Evolutionary conservation across 495 filamentous ascomycete species (phyloP), one percentile per base, ranked within the genome.

Genomic region (Penicillium turbatum): DNA sequence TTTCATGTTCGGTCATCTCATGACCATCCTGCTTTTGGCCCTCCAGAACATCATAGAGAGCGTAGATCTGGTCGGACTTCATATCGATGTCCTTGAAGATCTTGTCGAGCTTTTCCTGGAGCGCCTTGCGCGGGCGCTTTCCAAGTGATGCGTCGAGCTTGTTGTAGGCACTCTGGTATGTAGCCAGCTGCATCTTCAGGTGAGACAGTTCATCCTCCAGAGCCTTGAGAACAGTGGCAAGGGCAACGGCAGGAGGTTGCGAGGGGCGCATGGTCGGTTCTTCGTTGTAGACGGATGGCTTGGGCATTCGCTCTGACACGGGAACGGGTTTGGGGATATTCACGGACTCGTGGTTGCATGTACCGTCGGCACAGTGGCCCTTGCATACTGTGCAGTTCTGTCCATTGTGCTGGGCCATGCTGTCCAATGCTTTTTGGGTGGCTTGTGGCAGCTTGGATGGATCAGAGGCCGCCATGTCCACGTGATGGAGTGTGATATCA

Each of bases 61-160:
- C 79, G 65, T 97, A 97, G 37, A 97, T 85, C 64, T 95, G 88
- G 52, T 91, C 88, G n/a, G 84, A 82, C 67, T 92, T 92, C 54
- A 77, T 74, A 63, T 93, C 88, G 37, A 92, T 83, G 48, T 81
- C 79, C 44, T 74, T 74, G 32, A 86, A 65, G 24, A 92, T 55
- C 51, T 75, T 74, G 58, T 85, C 80, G 35, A 95, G 86, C 57
- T 85, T 82, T 24, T 66, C 74, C 52, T 82, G 74, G 30, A 92
- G 56, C 9, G 76, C 70, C 60, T 85, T 86, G 45, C 92, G 81
- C 60, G 85, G 79, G 35, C 83, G 79, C 63, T 85, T 87, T 55
- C 80, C 79, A 27, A 89, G 65, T 16, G 86, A 81, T 24, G 83
- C 80, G 64, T 96, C 86, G 30, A 85, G 79, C 35, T 74, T 74